Base-by-base conservation (phyloP, 768 basidiomycete species). In the Infundibulicybe gibba region DNA sequence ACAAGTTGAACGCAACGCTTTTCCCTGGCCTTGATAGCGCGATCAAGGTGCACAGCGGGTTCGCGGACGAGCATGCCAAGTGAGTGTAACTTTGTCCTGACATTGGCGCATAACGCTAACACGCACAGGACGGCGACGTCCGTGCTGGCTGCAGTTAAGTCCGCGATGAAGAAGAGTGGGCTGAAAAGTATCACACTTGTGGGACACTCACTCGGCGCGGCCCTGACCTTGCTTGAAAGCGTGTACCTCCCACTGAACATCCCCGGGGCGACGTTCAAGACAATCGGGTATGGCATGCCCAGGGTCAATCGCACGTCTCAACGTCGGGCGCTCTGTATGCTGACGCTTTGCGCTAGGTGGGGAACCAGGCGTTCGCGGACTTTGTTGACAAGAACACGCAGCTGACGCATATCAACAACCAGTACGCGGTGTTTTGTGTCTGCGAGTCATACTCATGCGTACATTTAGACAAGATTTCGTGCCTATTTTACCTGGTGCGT, bases 331-430 rank as follows among this genome's bases (percentile, higher is more conserved):
- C 3, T 20, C 14, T 32, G n/a, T 19, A 43, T 41, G 1, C 21
- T 15, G 11, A 12, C 40, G 2, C 15, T 49, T 19, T 10, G 13
- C 5, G 14, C 14, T 35, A 74, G 66, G 68, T 72, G 49, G 79
- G 80, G 3, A 79, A 82, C 61, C 71, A 76, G 56, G 79, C 68
- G 2, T 85, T 83, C 49, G 81, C 81, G 1, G 53, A 80, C 53
- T 76, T 75, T 53, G 72, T 82, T 41, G 77, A 83, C 50, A 60
- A 69, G 10, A 61, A 76, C 38, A 40, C 66, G 33, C 49, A 64
- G 11, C 53, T 81, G 40, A 76, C 71, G 3, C 81, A 76, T 49
- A 71, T 85, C 58, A 82, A 76, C 58, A 83, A 85, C 61, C 64
- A 61, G 70, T 64, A 47, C 33, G 0, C 35, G n/a, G 20, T 33